Conservation (phyloP, 257 asterid genomes). For the Haberlea rhodopensis region DNA sequence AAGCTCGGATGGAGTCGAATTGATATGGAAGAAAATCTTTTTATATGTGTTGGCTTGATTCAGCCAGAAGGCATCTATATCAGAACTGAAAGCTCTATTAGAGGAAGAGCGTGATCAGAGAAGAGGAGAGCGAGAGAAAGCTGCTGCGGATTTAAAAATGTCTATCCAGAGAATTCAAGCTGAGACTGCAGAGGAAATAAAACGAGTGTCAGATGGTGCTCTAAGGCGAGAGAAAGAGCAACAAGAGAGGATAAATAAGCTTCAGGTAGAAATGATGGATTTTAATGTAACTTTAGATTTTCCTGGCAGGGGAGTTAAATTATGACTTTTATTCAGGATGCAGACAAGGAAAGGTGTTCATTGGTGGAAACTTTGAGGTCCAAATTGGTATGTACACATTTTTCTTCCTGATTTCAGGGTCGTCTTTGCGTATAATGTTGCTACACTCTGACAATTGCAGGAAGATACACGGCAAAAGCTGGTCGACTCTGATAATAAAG, state of each 20-base stretch:
- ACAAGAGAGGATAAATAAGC: constrained; percentile 87
- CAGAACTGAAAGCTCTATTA: constrained; percentile 67
- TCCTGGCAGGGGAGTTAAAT: constrained; percentile 12
- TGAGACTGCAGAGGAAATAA: constrained; percentile 76
- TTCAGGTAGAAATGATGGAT: constrained; percentile 52
- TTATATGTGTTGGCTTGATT: constrained; percentile 31
- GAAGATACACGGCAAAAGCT: constrained; percentile 89
- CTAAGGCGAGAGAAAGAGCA: constrained; percentile 79
- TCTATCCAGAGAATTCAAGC: constrained; percentile 78
- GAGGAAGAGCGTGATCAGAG: constrained; percentile 96
- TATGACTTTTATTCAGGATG: constrained; percentile 52
- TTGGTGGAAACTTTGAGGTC: constrained; percentile 79
- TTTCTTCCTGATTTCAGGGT: constrained; percentile 21
- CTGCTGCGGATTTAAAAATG: constrained; percentile 60
- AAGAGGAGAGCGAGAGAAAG: constrained; percentile 87
- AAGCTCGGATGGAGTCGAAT: not conserved
- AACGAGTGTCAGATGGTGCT: constrained; percentile 64
- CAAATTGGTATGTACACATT: constrained; percentile 67
- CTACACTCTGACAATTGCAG: constrained; percentile 36
- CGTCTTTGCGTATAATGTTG: constrained; percentile 22
- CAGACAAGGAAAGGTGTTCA: constrained; percentile 77
- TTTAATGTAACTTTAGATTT: constrained; percentile 21
- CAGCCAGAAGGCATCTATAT: constrained; percentile 86
- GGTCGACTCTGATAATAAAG: constrained; percentile 85
- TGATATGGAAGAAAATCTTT: not conserved